Conservation (phyloP, 306 rosid genomes). For the Begonia masoniana region DNA sequence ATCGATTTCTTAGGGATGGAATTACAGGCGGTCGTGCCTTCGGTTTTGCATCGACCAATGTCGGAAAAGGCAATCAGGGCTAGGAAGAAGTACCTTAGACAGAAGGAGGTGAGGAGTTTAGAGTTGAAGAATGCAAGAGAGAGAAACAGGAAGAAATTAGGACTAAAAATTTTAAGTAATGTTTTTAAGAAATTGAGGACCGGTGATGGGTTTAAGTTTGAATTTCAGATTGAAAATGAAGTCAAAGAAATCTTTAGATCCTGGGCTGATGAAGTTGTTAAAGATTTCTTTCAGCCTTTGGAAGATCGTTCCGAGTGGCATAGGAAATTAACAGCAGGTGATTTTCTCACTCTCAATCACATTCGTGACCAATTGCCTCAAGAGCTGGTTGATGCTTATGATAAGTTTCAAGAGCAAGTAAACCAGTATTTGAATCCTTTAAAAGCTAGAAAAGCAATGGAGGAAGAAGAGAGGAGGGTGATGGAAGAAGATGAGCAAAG, state of each 20-base stretch:
- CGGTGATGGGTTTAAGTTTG: slow-evolving; percentile 42
- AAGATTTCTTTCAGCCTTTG: slow-evolving; percentile 38
- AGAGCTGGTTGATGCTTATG: slow-evolving; percentile 65
- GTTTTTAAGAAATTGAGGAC: slow-evolving; percentile 52
- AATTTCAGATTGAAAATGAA: slow-evolving; percentile 50
- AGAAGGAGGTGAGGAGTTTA: slow-evolving; percentile 66
- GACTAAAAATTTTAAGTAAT: slow-evolving; percentile 56
- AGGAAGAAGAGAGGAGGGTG: slow-evolving; percentile 47
- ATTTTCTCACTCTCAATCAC: slow-evolving; percentile 61
- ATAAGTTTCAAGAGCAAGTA: slow-evolving; percentile 67
- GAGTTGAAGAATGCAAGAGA: slow-evolving; percentile 73
- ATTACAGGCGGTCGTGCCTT: slow-evolving; percentile 63
- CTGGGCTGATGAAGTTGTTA: slow-evolving; percentile 70
- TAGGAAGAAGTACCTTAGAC: slow-evolving; percentile 65
- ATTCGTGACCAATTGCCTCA: slow-evolving; percentile 64
- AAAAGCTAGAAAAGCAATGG: slow-evolving; percentile 37
- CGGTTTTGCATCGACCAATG: slow-evolving; percentile 53
- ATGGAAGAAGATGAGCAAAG: slow-evolving; percentile 55
- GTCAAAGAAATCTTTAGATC: slow-evolving; percentile 41
- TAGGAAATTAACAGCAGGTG: slow-evolving; percentile 42
- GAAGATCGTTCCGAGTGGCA: slow-evolving; percentile 77
- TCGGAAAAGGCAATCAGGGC: slow-evolving; percentile 80
- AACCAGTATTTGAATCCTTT: slow-evolving; percentile 63
- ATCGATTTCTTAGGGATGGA: slow-evolving; percentile 78
- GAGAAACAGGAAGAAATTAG: slow-evolving; percentile 72